Evolutionary conservation across 768 basidiomycete species (phyloP).

Genomic region (Mycena haematopus): DNA sequence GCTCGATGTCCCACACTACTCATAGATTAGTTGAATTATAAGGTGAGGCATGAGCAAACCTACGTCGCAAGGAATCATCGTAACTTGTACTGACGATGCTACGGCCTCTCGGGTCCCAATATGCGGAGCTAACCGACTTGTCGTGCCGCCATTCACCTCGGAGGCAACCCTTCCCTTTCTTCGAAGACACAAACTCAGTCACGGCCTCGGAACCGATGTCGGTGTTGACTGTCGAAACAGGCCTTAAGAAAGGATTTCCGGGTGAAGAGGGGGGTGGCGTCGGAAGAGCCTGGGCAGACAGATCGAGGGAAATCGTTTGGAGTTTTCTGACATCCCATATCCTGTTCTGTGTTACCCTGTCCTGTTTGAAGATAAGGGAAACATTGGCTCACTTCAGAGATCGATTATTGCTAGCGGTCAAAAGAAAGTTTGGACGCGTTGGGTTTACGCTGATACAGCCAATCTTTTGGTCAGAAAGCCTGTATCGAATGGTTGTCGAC

Average conservation of each 20-base stretch:
- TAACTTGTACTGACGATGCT: conserved; percentile 86
- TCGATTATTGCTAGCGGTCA: conserved; percentile 81
- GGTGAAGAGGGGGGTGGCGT: conserved; percentile 39
- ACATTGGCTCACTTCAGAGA: conserved; percentile 62
- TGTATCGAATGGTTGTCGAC: conserved; percentile 63
- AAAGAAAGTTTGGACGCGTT: conserved; percentile 62
- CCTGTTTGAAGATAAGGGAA: neutral
- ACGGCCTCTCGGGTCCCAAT: conserved; percentile 84
- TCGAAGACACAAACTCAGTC: conserved; percentile 55
- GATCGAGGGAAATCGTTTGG: conserved; percentile 44
- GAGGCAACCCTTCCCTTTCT: conserved; percentile 58
- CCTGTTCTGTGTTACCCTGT: conserved; percentile 43
- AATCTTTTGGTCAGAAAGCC: conserved; percentile 74
- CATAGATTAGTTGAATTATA: conserved; percentile 20
- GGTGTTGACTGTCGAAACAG: conserved; percentile 22
- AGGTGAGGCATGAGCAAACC: conserved; percentile 36
- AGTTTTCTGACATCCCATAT: conserved; percentile 85
- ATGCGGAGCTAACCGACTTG: conserved; percentile 83
- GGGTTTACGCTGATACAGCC: conserved; percentile 85
- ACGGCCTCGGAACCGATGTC: conserved; percentile 53
- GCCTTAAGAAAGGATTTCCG: conserved; percentile 24
- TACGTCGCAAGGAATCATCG: conserved; percentile 77
- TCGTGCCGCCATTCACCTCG: conserved; percentile 73
- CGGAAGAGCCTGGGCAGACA: conserved; percentile 37
- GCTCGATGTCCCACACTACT: conserved; percentile 79